Evolutionary conservation across 352 stramenopile genomes (phyloP).

Genomic region (Albugo laibachii): DNA sequence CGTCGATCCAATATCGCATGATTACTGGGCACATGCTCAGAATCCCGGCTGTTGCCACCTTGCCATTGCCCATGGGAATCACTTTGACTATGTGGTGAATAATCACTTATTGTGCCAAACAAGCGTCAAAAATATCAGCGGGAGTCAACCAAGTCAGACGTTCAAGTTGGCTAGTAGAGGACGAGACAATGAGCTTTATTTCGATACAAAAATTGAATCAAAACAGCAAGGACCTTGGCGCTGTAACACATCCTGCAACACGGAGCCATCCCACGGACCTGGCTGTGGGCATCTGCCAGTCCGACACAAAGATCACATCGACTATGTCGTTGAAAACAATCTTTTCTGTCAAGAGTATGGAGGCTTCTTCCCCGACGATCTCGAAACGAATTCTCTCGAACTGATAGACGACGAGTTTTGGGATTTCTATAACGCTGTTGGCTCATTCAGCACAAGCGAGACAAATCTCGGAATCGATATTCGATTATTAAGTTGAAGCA

Average conservation of each 20-base stretch:
- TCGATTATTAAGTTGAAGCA: too few relatives aligned
- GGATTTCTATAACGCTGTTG: slow-evolving; percentile 47
- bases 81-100: slow-evolving; percentile 64
- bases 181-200: too few relatives aligned
- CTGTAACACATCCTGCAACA: slow-evolving; percentile 5
- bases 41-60: slow-evolving; percentile 48
- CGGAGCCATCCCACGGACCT: slow-evolving; percentile 28
- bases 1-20: slow-evolving; percentile 12
- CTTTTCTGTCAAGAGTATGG: slow-evolving; percentile 48
- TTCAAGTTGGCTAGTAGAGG: neutral
- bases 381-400: slow-evolving; percentile 31
- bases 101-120: slow-evolving; percentile 67
- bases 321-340: slow-evolving; percentile 69
- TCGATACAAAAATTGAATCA: too few relatives aligned
- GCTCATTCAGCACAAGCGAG: slow-evolving; percentile 1
- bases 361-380: slow-evolving; percentile 16
- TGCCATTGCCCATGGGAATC: slow-evolving; percentile 56
- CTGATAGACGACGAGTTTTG: slow-evolving; percentile 56
- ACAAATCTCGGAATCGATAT: too few relatives aligned
- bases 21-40: slow-evolving; percentile 25
- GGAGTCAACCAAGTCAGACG: neutral
- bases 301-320: slow-evolving; percentile 59
- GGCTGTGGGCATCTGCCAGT: slow-evolving; percentile 52
- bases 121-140: slow-evolving; percentile 25
- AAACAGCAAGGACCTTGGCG: too few relatives aligned